These are phyloP conservation scores for Sorghum bicolor DNA, from an alignment of 176 grass and related monocot genomes.

Conservation along the genomic window DNA sequence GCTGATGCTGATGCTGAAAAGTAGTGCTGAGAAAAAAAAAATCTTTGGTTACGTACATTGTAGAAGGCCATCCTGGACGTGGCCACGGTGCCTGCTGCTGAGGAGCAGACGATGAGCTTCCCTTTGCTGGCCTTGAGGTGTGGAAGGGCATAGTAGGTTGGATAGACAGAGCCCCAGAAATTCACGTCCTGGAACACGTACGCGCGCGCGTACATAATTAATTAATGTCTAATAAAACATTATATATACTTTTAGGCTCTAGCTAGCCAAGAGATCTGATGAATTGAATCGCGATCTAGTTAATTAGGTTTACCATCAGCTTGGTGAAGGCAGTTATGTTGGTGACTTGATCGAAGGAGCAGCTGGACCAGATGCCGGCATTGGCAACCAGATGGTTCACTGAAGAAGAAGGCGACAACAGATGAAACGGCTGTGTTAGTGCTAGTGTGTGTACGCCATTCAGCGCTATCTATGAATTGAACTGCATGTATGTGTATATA, in stretches of 20 bases:
- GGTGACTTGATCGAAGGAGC: slow-evolving; percentile 57
- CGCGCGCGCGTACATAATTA: neutral
- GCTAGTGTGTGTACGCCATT: too few relatives aligned
- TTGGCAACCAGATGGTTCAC: slow-evolving; percentile 75
- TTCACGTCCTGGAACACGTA: slow-evolving; percentile 58
- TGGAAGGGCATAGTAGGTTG: slow-evolving; percentile 62
- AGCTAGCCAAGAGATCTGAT: too few relatives aligned
- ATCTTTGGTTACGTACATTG: slow-evolving; percentile 30
- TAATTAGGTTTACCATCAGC: slow-evolving; percentile 35
- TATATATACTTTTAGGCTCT: too few relatives aligned
- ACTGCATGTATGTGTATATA: too few relatives aligned
- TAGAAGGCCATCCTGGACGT: slow-evolving; percentile 52
- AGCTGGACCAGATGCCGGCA: slow-evolving; percentile 49
- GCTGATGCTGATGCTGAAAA: too few relatives aligned
- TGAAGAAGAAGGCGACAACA: neutral
- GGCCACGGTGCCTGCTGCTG: slow-evolving; percentile 34
- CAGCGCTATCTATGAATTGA: too few relatives aligned
- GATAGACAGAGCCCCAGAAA: slow-evolving; percentile 70
- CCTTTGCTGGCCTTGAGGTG: slow-evolving; percentile 55
- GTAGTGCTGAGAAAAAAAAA: too few relatives aligned
- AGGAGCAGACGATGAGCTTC: slow-evolving; percentile 48
- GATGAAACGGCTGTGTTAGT: neutral
- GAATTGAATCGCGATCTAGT: too few relatives aligned
- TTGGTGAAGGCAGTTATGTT: slow-evolving; percentile 56
- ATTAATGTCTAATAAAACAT: neutral